phyloP scores from a whole-genome alignment of 257 asterid genomes.

The Plectranthus barbatus region DNA sequence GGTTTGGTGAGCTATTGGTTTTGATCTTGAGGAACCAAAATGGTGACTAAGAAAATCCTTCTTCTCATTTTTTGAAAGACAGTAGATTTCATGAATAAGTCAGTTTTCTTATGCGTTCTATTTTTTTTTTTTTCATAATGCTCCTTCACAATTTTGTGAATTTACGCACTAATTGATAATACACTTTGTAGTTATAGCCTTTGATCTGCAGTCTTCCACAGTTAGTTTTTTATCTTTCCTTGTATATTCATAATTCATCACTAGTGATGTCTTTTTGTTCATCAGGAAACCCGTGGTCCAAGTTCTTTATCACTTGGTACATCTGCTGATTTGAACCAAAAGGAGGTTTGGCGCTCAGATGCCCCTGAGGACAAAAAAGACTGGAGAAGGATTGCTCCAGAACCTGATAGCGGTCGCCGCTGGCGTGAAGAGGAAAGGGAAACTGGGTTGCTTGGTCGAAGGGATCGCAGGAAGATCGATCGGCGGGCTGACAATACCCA shows the following conservation, averaged over 20 bases:
- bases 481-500: conserved; percentile 65
- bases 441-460: conserved; percentile 87
- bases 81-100: neutral
- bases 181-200: neutral
- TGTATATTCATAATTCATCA: neutral
- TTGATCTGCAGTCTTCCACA: neutral
- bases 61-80: neutral
- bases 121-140: neutral
- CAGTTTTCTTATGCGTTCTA: neutral
- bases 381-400: conserved; percentile 59
- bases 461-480: conserved; percentile 88
- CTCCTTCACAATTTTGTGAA: too few species aligned
- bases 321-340: conserved; percentile 68
- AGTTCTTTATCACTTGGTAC: conserved; percentile 81
- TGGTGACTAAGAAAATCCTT: neutral
- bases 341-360: conserved; percentile 80
- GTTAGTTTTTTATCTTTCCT: neutral
- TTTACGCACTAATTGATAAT: neutral
- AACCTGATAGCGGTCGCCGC: conserved; percentile 76
- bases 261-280: neutral
- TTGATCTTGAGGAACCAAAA: neutral
- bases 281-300: conserved; percentile 75
- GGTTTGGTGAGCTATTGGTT: neutral
- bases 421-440: conserved; percentile 99
- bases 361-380: conserved; percentile 74